phyloP scores from a whole-genome alignment of 148 eudicot species.

The Fagopyrum tataricum region DNA sequence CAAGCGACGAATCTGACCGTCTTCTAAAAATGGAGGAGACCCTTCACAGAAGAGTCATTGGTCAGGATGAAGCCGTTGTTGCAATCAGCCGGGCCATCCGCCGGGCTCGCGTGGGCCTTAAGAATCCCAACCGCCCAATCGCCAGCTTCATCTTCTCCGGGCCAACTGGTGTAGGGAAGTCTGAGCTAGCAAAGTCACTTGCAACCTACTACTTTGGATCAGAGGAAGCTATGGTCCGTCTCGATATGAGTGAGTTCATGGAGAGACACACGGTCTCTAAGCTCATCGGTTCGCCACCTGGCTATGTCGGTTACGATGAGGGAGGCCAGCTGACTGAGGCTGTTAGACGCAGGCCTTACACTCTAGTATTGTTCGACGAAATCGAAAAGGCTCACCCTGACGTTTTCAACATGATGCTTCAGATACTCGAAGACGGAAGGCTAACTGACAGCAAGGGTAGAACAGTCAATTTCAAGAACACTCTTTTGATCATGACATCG shows the following conservation, averaged over 20 bases:
- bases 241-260: slow-evolving; percentile 25
- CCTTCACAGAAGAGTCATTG: slow-evolving; percentile 16
- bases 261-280: slow-evolving; percentile 20
- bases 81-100: slow-evolving; percentile 26
- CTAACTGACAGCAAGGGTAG: slow-evolving; percentile 19
- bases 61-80: slow-evolving; percentile 23
- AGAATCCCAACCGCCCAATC: slow-evolving; percentile 23
- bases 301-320: slow-evolving; percentile 17
- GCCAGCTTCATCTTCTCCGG: slow-evolving; percentile 30
- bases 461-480: slow-evolving; percentile 21
- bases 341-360: slow-evolving; percentile 15
- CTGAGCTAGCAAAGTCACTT: slow-evolving; percentile 15
- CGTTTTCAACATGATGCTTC: slow-evolving; percentile 19
- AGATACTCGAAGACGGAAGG: slow-evolving; percentile 22
- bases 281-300: slow-evolving; percentile 21
- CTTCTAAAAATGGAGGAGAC: slow-evolving; percentile 23
- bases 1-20: slow-evolving; percentile 19
- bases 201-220: slow-evolving; percentile 21
- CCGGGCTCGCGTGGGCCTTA: slow-evolving; percentile 24
- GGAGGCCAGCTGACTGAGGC: slow-evolving; percentile 25
- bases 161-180: slow-evolving; percentile 23
- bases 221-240: slow-evolving; percentile 18
- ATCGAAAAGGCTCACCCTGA: slow-evolving; percentile 22
- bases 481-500: slow-evolving; percentile 20
- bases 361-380: slow-evolving; percentile 17